Evolutionary conservation across 2,329 filamentous ascomycete species (phyloP).

Genomic region (Botrytis galanthina): DNA sequence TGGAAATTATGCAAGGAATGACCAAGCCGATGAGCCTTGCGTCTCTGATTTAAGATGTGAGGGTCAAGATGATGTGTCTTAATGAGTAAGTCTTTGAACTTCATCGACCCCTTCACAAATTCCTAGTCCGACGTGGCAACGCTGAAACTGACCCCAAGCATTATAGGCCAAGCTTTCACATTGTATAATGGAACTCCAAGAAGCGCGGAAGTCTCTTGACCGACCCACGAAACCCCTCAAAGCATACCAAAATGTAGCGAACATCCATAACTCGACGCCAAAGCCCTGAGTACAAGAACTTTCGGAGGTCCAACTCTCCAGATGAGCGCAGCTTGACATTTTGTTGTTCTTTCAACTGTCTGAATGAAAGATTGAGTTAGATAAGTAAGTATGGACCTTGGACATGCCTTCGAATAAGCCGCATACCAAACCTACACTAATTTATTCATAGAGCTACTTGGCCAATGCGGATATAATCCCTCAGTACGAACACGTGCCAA

Average conservation of each 20-base stretch:
- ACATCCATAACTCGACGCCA: not conserved
- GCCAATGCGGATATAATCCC: slow-evolving; percentile 73
- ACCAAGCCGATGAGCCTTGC: not conserved
- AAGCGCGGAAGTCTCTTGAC: not conserved
- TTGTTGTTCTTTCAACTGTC: not conserved
- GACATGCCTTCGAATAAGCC: no score
- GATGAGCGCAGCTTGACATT: not conserved
- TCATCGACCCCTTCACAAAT: not conserved
- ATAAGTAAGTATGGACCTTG: no score
- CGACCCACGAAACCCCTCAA: not conserved
- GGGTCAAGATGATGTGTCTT: not conserved
- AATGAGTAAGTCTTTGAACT: not conserved
- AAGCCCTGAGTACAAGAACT: not conserved
- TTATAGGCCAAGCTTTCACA: not conserved
- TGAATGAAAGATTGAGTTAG: slow-evolving; percentile 73
- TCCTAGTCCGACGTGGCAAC: not conserved
- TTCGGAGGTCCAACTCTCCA: not conserved
- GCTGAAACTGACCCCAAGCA: not conserved
- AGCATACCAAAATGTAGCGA: no score
- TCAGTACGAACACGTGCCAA: slow-evolving; percentile 72
- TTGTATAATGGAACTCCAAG: not conserved
- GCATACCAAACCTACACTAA: slow-evolving; percentile 3
- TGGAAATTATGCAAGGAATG: not conserved
- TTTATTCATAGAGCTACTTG: slow-evolving; percentile 65
- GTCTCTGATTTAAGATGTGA: not conserved